Conservation (phyloP, 371 early-diverging fungal genomes). For the Mucor mucedo region DNA sequence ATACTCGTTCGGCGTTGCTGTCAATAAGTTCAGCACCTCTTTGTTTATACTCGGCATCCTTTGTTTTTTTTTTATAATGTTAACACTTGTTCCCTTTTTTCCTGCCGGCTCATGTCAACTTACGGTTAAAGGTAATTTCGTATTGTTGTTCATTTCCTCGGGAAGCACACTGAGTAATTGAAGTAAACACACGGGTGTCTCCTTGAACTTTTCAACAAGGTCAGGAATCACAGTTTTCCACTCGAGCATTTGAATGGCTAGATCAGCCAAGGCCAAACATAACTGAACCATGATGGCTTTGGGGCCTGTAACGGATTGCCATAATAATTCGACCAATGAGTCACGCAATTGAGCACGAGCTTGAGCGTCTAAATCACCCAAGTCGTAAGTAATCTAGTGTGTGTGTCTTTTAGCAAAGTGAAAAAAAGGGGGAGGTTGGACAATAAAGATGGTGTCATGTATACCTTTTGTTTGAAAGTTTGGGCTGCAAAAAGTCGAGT, state of each 20-base stretch:
- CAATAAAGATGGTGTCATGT: not conserved
- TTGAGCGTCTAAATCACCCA: conserved; percentile 71
- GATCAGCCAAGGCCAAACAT: conserved; percentile 82
- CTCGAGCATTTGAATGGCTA: conserved; percentile 82
- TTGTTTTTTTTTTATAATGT: not conserved
- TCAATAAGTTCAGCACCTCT: conserved; percentile 69
- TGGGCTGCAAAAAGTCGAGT: conserved; percentile 90
- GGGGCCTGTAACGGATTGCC: conserved; percentile 54
- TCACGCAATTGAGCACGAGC: conserved; percentile 78
- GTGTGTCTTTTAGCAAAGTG: no score
- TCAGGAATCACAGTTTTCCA: conserved; percentile 85
- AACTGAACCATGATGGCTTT: conserved; percentile 79
- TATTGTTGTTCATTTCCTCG: conserved; percentile 81
- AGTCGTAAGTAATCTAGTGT: conserved; percentile 76
- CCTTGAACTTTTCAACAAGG: conserved; percentile 65
- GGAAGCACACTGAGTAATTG: conserved; percentile 87
- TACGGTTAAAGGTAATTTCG: conserved; percentile 68
- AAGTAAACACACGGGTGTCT: conserved; percentile 64
- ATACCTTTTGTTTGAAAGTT: conserved; percentile 89
- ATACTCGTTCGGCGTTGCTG: conserved; percentile 64
- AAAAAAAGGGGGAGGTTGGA: conserved; percentile 1
- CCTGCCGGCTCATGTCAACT: conserved; percentile 2
- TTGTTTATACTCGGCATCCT: conserved; percentile 68
- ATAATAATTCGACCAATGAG: conserved; percentile 72
- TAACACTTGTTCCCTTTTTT: not conserved